Evolutionary conservation across 2,329 filamentous ascomycete species (phyloP), one percentile per base, ranked within the genome.

Genomic region (Paramyrothecium sp.): DNA sequence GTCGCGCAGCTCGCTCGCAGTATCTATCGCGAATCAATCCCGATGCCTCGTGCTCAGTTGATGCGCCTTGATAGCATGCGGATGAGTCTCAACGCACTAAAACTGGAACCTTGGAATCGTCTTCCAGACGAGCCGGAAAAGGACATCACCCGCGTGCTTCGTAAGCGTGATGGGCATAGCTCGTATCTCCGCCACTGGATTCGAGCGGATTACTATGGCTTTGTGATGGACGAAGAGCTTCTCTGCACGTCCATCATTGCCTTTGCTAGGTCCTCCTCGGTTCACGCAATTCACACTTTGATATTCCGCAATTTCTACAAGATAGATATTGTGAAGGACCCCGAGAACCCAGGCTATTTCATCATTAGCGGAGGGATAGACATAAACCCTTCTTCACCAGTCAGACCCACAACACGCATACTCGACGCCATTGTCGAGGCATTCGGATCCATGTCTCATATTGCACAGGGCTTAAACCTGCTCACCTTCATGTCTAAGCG

Each of bases 341-440:
- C 12, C 7, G 23, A 62, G 1, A 60, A 38, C 13, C 26, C 67
- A 0, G 61, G 61, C 3, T 61, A 67, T 1, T 57, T 66, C 11
- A 19, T 58, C 8, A 58, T 77, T 46, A 60, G 56, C 1, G 74
- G 69, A 17, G 72, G 76, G n/a, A 75, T 67, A 30, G 64, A 67
- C 2, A 79, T 83, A 48, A 67, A 75, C 1, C 65, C 63, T 1
- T 75, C 78, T 26, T 87, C 83, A 1, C 80, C 83, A 8, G 70
- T 89, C 33, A 75, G 78, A 53, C 90, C 91, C 2, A 85, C 82
- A 0, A 60, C 69, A 8, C 74, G 76, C 2, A 76, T 93, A 1
- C 77, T 94, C 21, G 77, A 83, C 55, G 82, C 87, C 10, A 74
- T 93, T n/a, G 87, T 88, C 7, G 86, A 91, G 66, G 77, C 80